These are phyloP conservation scores for Bryoerythrophyllum caledonicum DNA, from an alignment of 225 moss, liverwort and hornwort genomes.

Conservation along the genomic window DNA sequence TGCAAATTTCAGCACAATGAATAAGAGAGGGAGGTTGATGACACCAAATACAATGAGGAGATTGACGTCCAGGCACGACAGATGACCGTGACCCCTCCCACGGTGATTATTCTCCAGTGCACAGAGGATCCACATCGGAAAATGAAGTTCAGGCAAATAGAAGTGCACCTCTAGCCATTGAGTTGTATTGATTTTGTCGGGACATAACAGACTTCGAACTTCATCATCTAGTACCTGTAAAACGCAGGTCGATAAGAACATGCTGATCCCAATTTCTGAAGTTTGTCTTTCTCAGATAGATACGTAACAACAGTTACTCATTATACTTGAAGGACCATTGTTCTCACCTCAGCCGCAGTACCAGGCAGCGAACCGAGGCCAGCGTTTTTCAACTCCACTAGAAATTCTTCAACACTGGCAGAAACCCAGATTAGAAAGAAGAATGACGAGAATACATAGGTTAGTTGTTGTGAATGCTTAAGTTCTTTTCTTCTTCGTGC, in stretches of 20 bases:
- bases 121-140: slow-evolving; percentile 3
- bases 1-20: slow-evolving; percentile 36
- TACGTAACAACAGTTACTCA: not conserved
- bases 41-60: not conserved
- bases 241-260: slow-evolving; percentile 20
- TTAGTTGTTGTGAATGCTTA: not conserved
- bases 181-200: slow-evolving; percentile 83
- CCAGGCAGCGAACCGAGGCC: slow-evolving; percentile 91
- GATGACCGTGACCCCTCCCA: not conserved
- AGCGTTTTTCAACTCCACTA: slow-evolving; percentile 73
- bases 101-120: not conserved
- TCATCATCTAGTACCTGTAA: slow-evolving; percentile 79
- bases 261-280: slow-evolving; percentile 6
- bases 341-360: slow-evolving; percentile 88
- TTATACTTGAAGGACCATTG: not conserved
- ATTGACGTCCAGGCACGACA: slow-evolving; percentile 1
- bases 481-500: slow-evolving; percentile 11
- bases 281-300: not conserved
- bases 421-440: slow-evolving; percentile 4
- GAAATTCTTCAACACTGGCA: slow-evolving; percentile 66
- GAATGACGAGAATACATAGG: slow-evolving; percentile 8
- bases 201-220: slow-evolving; percentile 74
- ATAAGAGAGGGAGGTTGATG: slow-evolving; percentile 1
- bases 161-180: slow-evolving; percentile 85
- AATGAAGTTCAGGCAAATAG: slow-evolving; percentile 19